Evolutionary conservation across 768 basidiomycete species (phyloP).

Genomic region (Nidula microcarpa): DNA sequence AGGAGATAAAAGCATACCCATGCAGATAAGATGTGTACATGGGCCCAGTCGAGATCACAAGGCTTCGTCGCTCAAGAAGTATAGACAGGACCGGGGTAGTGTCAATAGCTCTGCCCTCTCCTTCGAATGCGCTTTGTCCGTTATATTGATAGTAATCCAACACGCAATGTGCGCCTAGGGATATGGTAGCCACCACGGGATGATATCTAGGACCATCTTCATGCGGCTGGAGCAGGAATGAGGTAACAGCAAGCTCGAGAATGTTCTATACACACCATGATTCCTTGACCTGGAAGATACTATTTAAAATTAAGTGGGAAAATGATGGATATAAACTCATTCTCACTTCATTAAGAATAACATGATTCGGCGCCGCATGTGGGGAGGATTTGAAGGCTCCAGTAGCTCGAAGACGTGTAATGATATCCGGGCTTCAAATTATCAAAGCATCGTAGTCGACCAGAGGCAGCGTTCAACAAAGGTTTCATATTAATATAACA

Average conservation of each 20-base stretch:
- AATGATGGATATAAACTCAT: constrained; percentile 1
- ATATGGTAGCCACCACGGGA: constrained; percentile 88
- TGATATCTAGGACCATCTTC: constrained; percentile 89
- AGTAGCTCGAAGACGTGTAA: constrained; percentile 63
- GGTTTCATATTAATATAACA: constrained; percentile 1
- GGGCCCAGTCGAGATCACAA: constrained; percentile 67
- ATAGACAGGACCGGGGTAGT: constrained; percentile 65
- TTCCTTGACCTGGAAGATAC: constrained; percentile 90
- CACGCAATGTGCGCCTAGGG: constrained; percentile 77
- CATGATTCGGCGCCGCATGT: constrained; percentile 76
- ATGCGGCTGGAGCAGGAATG: constrained; percentile 60
- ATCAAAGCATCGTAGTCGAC: constrained; percentile 2
- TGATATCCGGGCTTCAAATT: constrained; percentile 67
- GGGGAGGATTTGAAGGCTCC: constrained; percentile 62
- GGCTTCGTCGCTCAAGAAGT: constrained; percentile 81
- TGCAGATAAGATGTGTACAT: constrained; percentile 78
- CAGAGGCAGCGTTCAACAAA: not conserved
- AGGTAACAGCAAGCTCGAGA: constrained; percentile 2
- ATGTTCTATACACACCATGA: constrained; percentile 59
- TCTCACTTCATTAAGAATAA: constrained; percentile 82
- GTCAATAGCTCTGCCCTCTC: constrained; percentile 54
- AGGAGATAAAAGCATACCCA: constrained; percentile 39
- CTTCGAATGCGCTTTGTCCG: constrained; percentile 17
- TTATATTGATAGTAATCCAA: constrained; percentile 80
- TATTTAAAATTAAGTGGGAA: constrained; percentile 18